Conservation (phyloP, 306 rosid genomes). For the Quercus variabilis region DNA sequence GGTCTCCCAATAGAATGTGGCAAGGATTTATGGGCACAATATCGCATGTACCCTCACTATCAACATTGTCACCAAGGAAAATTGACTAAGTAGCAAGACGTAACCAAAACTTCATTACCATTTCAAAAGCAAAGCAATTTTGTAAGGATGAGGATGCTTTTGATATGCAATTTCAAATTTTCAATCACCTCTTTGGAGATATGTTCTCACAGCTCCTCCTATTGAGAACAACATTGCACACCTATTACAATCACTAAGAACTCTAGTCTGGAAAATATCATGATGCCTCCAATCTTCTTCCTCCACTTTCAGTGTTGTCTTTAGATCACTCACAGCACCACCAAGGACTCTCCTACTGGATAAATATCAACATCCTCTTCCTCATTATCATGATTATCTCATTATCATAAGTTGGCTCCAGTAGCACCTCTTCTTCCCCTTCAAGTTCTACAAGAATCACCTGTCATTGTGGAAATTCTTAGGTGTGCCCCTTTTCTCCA, state of each 20-base stretch:
- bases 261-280: too few species aligned
- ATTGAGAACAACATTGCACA: neutral
- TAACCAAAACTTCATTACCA: neutral
- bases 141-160: neutral
- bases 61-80: neutral
- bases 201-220: neutral
- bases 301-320: too few species aligned
- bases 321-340: too few species aligned
- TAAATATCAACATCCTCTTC: too few species aligned
- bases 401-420: neutral
- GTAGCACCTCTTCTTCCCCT: neutral
- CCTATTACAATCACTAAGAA: neutral
- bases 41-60: neutral
- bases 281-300: too few species aligned
- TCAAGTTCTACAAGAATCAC: neutral
- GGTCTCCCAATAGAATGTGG: too few species aligned
- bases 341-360: too few species aligned
- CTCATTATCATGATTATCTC: too few species aligned
- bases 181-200: neutral
- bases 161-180: neutral
- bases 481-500: neutral
- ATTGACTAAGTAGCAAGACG: too few species aligned
- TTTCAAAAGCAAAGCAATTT: neutral
- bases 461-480: neutral
- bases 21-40: neutral